Base-by-base conservation (phyloP, 495 filamentous ascomycete species). In the Viridothelium virens region DNA sequence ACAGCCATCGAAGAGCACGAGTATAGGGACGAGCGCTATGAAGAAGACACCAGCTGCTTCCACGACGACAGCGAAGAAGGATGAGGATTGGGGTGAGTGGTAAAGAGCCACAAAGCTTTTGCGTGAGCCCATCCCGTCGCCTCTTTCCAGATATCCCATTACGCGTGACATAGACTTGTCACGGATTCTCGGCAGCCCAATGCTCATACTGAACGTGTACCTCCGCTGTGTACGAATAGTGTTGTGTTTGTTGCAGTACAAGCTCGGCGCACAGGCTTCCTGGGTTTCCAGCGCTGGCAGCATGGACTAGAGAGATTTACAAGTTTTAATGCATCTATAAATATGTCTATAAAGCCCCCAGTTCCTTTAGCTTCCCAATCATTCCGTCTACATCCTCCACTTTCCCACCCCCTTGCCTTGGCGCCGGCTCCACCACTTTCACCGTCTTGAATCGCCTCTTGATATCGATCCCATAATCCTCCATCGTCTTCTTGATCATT, bases 341-440 rank as follows among this genome's bases (percentile, higher is more conserved):
- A 33, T 0, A 59, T 3, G 31, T 63, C 83, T 85, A 96, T 75
- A 98, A 79, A 65, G 92, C 95, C 65, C 94, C 94, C 67, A 98
- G 79, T 78, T 97, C 94, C 84, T 96, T 98, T 76, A 98, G 78
- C 84, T 91, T 96, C 12, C 82, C 78, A 70, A 98, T 87, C 77
- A 98, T 81, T 6, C 93, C 92, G 77, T 96, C 92, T 41, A 98
- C 95, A 84, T 96, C 89, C 73, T 94, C 91, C 39, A 97, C 95
- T 84, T 96, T 97, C 67, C 91, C 91, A 70, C 94, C 94, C 48
- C 95, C 94, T 79, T 96, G 85, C 76, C 94, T 83, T 59, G 90
- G 79, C 38, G 91, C 85, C 63, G 94, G 94, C 81, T 97, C 94
- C 90, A 71, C 41, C 70, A 75, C 91, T 82, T 89, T 90, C 65